Conservation (phyloP, 257 asterid genomes). For the Ilex aquifolium region DNA sequence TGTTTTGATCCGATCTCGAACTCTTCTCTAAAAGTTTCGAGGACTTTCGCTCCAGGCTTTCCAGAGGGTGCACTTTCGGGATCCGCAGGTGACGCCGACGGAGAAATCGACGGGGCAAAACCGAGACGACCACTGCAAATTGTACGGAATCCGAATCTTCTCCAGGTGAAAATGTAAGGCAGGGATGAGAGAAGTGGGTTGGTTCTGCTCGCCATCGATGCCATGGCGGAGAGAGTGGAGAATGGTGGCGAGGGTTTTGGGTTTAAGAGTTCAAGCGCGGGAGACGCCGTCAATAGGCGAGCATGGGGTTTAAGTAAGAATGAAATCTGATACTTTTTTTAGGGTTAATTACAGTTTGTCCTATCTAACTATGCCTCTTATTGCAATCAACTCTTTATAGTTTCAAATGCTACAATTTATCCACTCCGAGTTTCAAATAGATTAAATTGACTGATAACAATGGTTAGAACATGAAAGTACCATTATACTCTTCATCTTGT, state of each 20-base stretch:
- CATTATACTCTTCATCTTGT: too few species aligned
- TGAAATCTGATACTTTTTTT: too few species aligned
- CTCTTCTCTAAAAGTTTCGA: conserved; percentile 75
- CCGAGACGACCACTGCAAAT: conserved; percentile 61
- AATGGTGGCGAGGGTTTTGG: conserved; percentile 15
- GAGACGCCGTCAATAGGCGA: not conserved
- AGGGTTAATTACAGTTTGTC: too few species aligned
- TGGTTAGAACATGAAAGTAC: too few species aligned
- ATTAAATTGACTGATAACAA: too few species aligned
- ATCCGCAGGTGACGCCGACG: conserved; percentile 34
- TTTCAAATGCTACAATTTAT: too few species aligned
- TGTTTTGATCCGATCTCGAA: conserved; percentile 68
- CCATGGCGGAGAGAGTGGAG: conserved; percentile 29
- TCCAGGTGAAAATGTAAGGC: conserved; percentile 54
- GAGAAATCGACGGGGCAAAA: conserved; percentile 27
- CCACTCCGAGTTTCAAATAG: too few species aligned
- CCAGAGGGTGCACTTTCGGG: conserved; percentile 19
- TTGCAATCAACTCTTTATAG: too few species aligned
- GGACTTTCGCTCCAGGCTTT: conserved; percentile 45
- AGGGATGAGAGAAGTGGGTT: conserved; percentile 56
- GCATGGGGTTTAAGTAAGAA: conserved; percentile 5
- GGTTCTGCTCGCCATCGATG: conserved; percentile 50
- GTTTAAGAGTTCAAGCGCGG: conserved; percentile 12
- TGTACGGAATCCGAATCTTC: conserved; percentile 46
- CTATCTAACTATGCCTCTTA: too few species aligned